Evolutionary conservation across 345 rosid genomes (phyloP).

Genomic region (Dipteronia dyeriana): DNA sequence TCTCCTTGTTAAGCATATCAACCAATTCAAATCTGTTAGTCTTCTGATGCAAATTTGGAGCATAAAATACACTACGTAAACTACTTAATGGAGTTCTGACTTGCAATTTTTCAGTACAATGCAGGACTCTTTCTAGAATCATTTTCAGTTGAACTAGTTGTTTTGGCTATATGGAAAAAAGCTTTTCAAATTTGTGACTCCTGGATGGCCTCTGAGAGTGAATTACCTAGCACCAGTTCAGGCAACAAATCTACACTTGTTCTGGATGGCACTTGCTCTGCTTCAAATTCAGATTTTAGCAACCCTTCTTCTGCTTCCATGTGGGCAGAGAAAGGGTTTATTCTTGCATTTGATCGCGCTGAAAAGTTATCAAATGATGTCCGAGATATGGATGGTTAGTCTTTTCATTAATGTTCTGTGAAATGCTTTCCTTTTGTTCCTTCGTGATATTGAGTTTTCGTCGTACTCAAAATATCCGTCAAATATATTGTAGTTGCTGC

Average conservation of each 20-base stretch:
- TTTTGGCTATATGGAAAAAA: slow-evolving; percentile 74
- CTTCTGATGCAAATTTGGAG: background rate
- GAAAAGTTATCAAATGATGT: slow-evolving; percentile 59
- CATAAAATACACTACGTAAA: background rate
- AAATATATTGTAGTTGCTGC: slow-evolving; percentile 48
- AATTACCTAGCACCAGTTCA: slow-evolving; percentile 33
- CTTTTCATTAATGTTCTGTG: slow-evolving; percentile 18
- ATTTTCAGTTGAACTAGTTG: slow-evolving; percentile 65
- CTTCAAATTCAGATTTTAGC: slow-evolving; percentile 35
- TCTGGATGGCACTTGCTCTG: slow-evolving; percentile 12
- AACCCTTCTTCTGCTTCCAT: slow-evolving; percentile 41
- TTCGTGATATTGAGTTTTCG: slow-evolving; percentile 21
- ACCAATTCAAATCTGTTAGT: background rate
- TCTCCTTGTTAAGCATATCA: background rate
- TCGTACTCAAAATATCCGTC: slow-evolving; percentile 17
- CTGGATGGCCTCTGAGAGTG: slow-evolving; percentile 45
- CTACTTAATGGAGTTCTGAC: slow-evolving; percentile 5
- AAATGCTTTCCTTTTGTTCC: slow-evolving; percentile 3
- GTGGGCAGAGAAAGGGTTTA: slow-evolving; percentile 66
- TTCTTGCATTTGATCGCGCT: slow-evolving; percentile 54
- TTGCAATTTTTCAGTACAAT: slow-evolving; percentile 45
- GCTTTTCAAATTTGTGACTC: slow-evolving; percentile 55
- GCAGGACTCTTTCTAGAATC: slow-evolving; percentile 61
- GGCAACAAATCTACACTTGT: slow-evolving; percentile 18
- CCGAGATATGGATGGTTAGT: slow-evolving; percentile 54